A percentile compares a stretch with the other conserved stretches of the same genome.
phyloP scores from a whole-genome alignment of 768 basidiomycete genomes.

The Rhizopogon salebrosus region DNA sequence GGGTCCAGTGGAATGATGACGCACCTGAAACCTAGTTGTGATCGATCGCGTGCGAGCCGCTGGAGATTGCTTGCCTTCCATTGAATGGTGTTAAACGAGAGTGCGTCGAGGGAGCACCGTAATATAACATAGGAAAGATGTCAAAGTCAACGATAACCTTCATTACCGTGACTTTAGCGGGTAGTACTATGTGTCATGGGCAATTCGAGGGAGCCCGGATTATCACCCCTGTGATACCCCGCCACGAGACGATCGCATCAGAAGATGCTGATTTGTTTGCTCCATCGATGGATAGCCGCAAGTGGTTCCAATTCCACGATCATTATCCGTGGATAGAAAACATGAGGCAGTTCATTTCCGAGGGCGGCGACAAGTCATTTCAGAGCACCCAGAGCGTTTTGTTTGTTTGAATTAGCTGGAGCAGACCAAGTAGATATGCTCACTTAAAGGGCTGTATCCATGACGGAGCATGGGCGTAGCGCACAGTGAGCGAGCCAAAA shows the following conservation, averaged over 20 bases:
- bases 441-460: slow-evolving; percentile 11
- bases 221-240: slow-evolving; percentile 9
- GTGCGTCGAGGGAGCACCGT: background rate
- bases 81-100: background rate
- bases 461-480: slow-evolving; percentile 10
- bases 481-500: slow-evolving; percentile 6
- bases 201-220: background rate
- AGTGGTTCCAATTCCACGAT: slow-evolving; percentile 21
- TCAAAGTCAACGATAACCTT: slow-evolving; percentile 6
- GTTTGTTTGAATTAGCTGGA: background rate
- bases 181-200: background rate
- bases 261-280: slow-evolving; percentile 22
- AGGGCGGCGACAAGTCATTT: slow-evolving; percentile 14
- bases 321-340: slow-evolving; percentile 15
- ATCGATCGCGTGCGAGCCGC: background rate
- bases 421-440: background rate
- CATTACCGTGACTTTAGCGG: slow-evolving; percentile 19
- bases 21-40: background rate
- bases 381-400: background rate
- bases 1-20: background rate
- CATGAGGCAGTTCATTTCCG: slow-evolving; percentile 32
- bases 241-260: slow-evolving; percentile 19
- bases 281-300: slow-evolving; percentile 19
- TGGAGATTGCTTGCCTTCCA: background rate
- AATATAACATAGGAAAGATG: background rate